Base-by-base conservation (phyloP, 768 basidiomycete genomes). In the Saitozyma sp. region DNA sequence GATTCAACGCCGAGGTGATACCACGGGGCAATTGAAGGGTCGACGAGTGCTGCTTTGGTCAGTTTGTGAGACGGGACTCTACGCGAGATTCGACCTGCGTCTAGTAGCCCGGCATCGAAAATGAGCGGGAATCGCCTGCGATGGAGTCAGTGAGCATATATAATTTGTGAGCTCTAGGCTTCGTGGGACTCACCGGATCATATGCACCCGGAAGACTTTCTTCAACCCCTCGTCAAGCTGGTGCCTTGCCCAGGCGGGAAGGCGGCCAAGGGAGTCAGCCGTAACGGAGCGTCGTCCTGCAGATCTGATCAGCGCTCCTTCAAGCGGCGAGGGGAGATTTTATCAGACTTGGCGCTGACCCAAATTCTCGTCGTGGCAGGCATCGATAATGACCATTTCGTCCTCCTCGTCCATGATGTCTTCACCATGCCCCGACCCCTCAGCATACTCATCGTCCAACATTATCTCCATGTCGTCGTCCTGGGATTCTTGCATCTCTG, bases 71-170 rank as follows among this genome's bases (percentile, higher is more conserved):
- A 29, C 29, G 5, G 29, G 5, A 29, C 2, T 29, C 2, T 29
- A 29, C 2, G 29, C 5, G 29, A 5, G 29, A 29, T 29, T 29
- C 19, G 13, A 46, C 63, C 39, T 49, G 66, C 71, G 40, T 59
- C 9, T 0, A 59, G 20, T 5, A 71, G 50, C 2, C 48, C 59
- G 7, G 55, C 51, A 48, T 74, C 69, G 45, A 74, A 74, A n/a
- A 74, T 62, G 10, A 74, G 56, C 3, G 72, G 72, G 55, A 71
- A 74, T 0, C 69, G 72, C n/a, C 72, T 74, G 50, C 29, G 29
- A 29, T 29, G 29, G 29, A 29, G 29, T 29, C 29, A 29, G 29
- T 29, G 29, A 5, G 29, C 29, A 5, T 7, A 17, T 37, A 6
- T 16, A 19, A 7, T 19, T 29, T 29, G 29, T 29, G 29, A 29